Conservation (phyloP, 169 alveolate genomes). For the Babesia sp. region DNA sequence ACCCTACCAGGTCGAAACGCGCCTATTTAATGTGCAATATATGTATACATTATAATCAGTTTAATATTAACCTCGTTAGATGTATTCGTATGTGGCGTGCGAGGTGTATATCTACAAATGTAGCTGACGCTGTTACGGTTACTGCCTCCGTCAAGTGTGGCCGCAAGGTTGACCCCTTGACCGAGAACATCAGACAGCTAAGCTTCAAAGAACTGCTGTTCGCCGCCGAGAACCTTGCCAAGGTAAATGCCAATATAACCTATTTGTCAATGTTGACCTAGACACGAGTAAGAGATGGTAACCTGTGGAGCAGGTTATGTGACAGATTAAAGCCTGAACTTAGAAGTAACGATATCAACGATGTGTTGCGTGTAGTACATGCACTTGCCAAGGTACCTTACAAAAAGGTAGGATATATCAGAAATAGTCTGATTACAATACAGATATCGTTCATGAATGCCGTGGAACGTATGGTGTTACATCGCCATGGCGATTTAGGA, state of each 20-base stretch:
- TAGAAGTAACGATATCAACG: slow-evolving; percentile 10
- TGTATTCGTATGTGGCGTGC: slow-evolving; percentile 5
- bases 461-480: slow-evolving; percentile 50
- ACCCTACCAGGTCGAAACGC: not conserved
- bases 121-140: not conserved
- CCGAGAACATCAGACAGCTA: slow-evolving; percentile 33
- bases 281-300: slow-evolving; percentile 50
- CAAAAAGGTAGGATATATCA: slow-evolving; percentile 41
- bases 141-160: slow-evolving; percentile 14
- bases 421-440: not conserved
- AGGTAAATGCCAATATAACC: slow-evolving; percentile 21
- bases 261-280: not conserved
- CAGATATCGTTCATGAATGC: slow-evolving; percentile 50
- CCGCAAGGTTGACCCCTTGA: slow-evolving; percentile 12
- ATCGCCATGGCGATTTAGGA: slow-evolving; percentile 20
- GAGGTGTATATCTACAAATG: slow-evolving; percentile 18
- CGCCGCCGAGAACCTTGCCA: slow-evolving; percentile 58
- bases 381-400: slow-evolving; percentile 61
- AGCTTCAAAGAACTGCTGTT: slow-evolving; percentile 38
- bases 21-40: not conserved
- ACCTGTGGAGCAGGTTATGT: slow-evolving; percentile 57
- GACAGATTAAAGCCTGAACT: slow-evolving; percentile 47
- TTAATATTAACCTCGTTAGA: no score
- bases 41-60: not conserved
- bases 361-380: slow-evolving; percentile 37